These are phyloP conservation scores for Neurospora sp. DNA, from an alignment of 2,329 filamentous ascomycete genomes.

Conservation along the genomic window DNA sequence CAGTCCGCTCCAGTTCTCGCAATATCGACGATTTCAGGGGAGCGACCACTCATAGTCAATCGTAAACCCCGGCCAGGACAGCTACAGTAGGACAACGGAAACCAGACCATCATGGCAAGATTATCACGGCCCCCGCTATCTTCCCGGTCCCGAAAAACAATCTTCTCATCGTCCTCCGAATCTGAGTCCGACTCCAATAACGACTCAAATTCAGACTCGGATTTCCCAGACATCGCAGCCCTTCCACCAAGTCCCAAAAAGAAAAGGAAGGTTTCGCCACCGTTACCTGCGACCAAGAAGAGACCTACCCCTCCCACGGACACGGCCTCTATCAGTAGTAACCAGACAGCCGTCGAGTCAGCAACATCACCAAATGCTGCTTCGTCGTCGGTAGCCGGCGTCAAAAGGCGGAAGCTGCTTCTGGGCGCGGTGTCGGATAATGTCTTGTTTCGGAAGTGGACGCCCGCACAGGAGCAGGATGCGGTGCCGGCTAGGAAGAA, in stretches of 20 bases:
- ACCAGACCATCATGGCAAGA: conserved; percentile 7
- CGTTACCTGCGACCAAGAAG: neutral
- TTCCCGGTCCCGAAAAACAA: neutral
- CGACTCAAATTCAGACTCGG: conserved; percentile 9
- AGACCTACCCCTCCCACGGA: neutral
- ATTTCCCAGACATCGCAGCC: conserved; percentile 13
- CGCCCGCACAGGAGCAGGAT: conserved; percentile 9
- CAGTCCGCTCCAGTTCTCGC: neutral
- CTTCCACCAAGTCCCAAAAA: neutral
- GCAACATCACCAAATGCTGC: conserved; percentile 5
- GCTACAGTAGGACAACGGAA: neutral
- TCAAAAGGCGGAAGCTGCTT: conserved; percentile 16
- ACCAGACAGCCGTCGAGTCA: neutral
- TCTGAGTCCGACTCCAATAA: conserved; percentile 4
- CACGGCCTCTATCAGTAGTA: neutral
- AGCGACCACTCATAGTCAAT: neutral
- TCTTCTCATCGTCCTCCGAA: neutral
- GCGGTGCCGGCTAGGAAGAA: neutral
- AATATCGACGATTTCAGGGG: neutral
- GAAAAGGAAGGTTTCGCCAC: neutral
- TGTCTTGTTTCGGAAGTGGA: conserved; percentile 14
- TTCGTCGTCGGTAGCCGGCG: conserved; percentile 1
- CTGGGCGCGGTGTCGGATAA: conserved; percentile 15
- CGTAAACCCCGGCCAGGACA: neutral
- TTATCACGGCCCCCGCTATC: conserved; percentile 1